Percentiles rank a stretch among this genome's conserved stretches.
Conservation (phyloP, 306 rosid species). For the Nissolia schottii region DNA sequence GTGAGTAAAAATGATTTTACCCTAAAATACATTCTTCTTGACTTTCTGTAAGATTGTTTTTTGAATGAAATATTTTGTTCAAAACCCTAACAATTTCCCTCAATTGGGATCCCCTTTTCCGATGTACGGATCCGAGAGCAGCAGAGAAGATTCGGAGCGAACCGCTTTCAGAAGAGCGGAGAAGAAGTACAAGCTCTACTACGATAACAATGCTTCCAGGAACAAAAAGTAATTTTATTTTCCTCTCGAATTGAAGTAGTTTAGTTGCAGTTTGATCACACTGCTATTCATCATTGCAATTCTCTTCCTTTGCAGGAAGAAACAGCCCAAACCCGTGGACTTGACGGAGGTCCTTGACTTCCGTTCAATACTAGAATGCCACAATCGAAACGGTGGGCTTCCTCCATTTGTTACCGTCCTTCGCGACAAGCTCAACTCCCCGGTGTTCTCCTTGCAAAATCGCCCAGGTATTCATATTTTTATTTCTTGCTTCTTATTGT, state of each 20-base stretch:
- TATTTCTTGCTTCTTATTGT: background rate
- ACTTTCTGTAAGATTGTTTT: no score
- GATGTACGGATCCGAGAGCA: slow-evolving; percentile 70
- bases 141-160: slow-evolving; percentile 56
- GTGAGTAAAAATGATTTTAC: no score
- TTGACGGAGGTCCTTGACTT: slow-evolving; percentile 80
- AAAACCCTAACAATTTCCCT: slow-evolving; percentile 22
- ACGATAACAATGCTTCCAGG: slow-evolving; percentile 52
- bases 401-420: slow-evolving; percentile 44
- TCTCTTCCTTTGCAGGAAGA: slow-evolving; percentile 44
- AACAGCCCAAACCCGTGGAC: slow-evolving; percentile 65
- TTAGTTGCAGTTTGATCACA: background rate
- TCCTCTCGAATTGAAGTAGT: background rate
- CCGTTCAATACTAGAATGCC: slow-evolving; percentile 52
- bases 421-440: slow-evolving; percentile 33
- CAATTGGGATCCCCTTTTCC: background rate
- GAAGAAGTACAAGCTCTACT: slow-evolving; percentile 92
- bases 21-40: no score
- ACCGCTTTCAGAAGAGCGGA: slow-evolving; percentile 88
- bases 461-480: slow-evolving; percentile 54
- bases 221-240: slow-evolving; percentile 60
- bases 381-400: slow-evolving; percentile 37
- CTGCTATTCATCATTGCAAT: background rate
- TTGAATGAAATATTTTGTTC: background rate
- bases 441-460: slow-evolving; percentile 64